Evolutionary conservation across 73 alveolate species (phyloP).

Genomic region (Symbiodinium pilosum): DNA sequence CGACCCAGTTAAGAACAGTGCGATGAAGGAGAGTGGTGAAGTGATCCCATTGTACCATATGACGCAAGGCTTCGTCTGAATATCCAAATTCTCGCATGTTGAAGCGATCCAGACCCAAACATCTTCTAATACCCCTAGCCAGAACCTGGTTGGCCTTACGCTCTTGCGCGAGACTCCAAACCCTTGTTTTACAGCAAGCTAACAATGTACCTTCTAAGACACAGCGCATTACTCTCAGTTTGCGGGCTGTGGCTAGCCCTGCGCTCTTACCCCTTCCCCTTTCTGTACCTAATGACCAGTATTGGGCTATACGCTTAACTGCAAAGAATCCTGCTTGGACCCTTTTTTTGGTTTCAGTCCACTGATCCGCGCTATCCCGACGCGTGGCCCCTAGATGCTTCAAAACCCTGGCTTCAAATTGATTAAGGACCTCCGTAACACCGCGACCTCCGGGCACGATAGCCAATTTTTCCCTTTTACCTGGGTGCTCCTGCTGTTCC

Average conservation of each 20-base stretch:
- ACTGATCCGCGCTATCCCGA: not conserved
- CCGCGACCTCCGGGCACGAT: not conserved
- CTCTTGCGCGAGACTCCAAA: conserved; percentile 8
- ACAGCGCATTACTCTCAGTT: not conserved
- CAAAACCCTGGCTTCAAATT: not conserved
- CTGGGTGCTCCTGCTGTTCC: not conserved
- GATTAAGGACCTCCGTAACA: not conserved
- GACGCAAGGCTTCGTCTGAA: not conserved
- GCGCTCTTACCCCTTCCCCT: not conserved
- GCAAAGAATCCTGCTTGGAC: conserved; percentile 25
- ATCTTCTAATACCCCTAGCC: not conserved
- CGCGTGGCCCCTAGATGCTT: conserved; percentile 29
- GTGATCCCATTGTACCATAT: not conserved
- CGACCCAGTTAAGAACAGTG: not conserved
- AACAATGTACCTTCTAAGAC: not conserved
- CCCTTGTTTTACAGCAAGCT: not conserved
- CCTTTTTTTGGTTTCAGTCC: conserved; percentile 20
- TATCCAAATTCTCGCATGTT: not conserved
- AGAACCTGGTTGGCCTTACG: not conserved
- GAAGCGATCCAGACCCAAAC: not conserved
- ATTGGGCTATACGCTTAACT: not conserved
- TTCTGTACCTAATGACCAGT: not conserved
- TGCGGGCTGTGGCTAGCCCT: not conserved
- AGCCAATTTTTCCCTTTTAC: not conserved
- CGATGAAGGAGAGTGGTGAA: not conserved